phyloP scores from a whole-genome alignment of 1,284 basidiomycete genomes.

The Ganoderma leucocontextum region DNA sequence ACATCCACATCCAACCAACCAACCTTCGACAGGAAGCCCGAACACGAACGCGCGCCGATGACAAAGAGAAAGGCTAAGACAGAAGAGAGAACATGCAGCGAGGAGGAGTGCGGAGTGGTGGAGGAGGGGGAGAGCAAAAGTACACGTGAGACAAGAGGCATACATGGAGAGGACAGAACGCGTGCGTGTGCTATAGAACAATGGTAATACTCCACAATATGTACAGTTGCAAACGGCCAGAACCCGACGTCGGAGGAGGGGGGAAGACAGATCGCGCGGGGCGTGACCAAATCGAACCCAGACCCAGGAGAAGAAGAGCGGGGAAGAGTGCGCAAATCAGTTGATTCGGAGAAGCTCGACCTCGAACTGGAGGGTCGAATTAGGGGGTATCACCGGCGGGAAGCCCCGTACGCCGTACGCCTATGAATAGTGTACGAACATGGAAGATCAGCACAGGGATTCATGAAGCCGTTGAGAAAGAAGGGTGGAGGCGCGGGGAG shows the following conservation, averaged over 20 bases:
- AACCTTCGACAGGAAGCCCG: not conserved
- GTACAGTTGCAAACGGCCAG: constrained; percentile 30
- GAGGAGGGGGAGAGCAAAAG: constrained; percentile 2
- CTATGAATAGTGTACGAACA: constrained; percentile 44
- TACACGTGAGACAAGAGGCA: constrained; percentile 12
- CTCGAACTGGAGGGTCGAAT: constrained; percentile 81
- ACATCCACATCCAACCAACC: not conserved
- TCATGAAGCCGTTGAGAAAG: constrained; percentile 18
- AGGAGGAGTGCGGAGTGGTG: not conserved
- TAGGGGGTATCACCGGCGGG: constrained; percentile 83
- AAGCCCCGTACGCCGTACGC: constrained; percentile 78
- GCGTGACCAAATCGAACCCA: constrained; percentile 4
- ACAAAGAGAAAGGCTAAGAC: not conserved
- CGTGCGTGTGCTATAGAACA: constrained; percentile 36
- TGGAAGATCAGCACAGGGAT: constrained; percentile 13
- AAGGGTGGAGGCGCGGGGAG: constrained; percentile 6
- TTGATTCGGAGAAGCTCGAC: constrained; percentile 83
- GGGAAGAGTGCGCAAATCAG: constrained; percentile 37
- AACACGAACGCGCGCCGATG: not conserved
- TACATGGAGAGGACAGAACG: constrained; percentile 17
- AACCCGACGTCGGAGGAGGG: constrained; percentile 18
- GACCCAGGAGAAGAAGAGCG: not conserved
- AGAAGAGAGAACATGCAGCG: not conserved
- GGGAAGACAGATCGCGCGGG: constrained; percentile 14
- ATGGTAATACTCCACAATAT: constrained; percentile 37